Conservation (phyloP, 192 early-diverging fungal genomes). For the Cladochytrium replicatum region DNA sequence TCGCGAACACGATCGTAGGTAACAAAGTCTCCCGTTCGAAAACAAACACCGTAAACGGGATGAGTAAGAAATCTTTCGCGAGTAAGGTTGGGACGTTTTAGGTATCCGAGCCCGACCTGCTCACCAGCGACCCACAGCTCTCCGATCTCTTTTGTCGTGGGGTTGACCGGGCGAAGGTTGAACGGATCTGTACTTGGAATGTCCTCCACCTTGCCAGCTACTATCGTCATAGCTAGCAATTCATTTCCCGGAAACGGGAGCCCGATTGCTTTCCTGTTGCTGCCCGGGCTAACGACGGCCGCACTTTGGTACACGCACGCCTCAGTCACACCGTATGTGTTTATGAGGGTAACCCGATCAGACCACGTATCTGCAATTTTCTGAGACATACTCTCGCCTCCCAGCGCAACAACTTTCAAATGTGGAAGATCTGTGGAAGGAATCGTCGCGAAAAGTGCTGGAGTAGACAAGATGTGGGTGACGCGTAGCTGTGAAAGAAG, state of each 20-base stretch:
- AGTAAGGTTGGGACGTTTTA: slow-evolving; percentile 10
- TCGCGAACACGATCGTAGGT: neutral
- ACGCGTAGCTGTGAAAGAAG: slow-evolving; percentile 10
- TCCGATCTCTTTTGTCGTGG: slow-evolving; percentile 2
- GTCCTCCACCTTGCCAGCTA: neutral
- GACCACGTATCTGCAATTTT: slow-evolving; percentile 11
- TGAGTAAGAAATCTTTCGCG: slow-evolving; percentile 6
- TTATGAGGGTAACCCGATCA: slow-evolving; percentile 12
- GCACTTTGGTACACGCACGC: slow-evolving; percentile 28
- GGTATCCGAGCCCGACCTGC: slow-evolving; percentile 16
- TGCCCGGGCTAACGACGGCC: neutral
- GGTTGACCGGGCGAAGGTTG: neutral
- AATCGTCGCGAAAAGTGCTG: slow-evolving; percentile 20
- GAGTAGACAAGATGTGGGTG: slow-evolving; percentile 25
- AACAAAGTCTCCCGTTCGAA: slow-evolving; percentile 15
- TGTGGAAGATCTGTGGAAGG: slow-evolving; percentile 4
- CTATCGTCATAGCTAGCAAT: slow-evolving; percentile 16
- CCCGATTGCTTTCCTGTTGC: slow-evolving; percentile 14
- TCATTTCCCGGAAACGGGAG: slow-evolving; percentile 5
- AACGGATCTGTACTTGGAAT: slow-evolving; percentile 1
- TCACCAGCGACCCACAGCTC: slow-evolving; percentile 17
- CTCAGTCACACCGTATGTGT: slow-evolving; percentile 35
- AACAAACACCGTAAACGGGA: slow-evolving; percentile 1
- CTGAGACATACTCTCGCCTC: slow-evolving; percentile 23
- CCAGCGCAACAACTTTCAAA: slow-evolving; percentile 20